Conservation (phyloP, 768 basidiomycete species). For the Psilocybe cubensis region DNA sequence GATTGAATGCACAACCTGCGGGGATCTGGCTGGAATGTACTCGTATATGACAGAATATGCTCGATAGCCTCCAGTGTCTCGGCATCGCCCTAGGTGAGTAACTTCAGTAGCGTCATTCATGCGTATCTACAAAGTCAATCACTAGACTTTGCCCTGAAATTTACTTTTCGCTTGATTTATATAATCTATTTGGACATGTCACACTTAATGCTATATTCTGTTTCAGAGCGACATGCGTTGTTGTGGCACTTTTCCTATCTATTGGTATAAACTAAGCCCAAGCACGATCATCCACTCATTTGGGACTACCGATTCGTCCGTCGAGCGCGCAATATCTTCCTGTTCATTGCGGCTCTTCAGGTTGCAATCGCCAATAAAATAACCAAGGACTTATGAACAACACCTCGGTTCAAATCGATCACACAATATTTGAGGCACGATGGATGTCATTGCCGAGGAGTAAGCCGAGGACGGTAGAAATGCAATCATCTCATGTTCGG, state of each 20-base stretch:
- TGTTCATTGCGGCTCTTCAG: not conserved
- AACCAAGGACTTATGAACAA: not conserved
- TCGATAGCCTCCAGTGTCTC: constrained; percentile 23
- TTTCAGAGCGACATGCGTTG: not conserved
- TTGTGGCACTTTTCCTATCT: not conserved
- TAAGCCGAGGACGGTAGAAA: not conserved
- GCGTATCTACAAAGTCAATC: not conserved
- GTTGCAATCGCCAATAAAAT: not conserved
- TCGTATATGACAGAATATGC: constrained; percentile 30
- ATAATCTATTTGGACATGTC: not conserved
- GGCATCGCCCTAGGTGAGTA: constrained; percentile 2
- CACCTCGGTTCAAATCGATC: not conserved
- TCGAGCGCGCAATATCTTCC: not conserved
- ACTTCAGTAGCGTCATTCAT: not conserved
- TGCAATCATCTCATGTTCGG: not conserved
- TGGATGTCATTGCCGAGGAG: not conserved
- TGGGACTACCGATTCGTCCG: not conserved
- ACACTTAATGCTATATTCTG: too few relatives aligned
- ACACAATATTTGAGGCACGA: not conserved
- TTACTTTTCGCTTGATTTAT: too few relatives aligned
- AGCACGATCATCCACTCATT: not conserved
- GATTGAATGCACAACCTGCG: constrained; percentile 9
- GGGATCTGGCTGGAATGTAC: not conserved
- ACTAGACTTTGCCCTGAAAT: not conserved
- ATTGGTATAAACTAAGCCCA: not conserved